Conservation (phyloP, 352 stramenopile species). For the Phytophthora nicotianae region DNA sequence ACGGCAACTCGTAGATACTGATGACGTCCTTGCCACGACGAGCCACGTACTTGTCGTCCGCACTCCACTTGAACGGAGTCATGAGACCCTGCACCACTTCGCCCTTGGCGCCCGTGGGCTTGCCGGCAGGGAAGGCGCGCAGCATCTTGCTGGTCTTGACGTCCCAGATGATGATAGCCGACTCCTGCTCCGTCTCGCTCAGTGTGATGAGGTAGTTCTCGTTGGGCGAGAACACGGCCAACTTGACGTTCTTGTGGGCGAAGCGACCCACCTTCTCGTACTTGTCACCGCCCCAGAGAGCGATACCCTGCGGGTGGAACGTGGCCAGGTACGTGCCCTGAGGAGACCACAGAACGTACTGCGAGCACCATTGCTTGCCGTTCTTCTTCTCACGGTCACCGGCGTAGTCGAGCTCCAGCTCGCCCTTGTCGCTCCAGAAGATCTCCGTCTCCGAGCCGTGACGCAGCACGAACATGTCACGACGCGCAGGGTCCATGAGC, state of each 20-base stretch:
- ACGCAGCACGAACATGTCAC: constrained; percentile 96
- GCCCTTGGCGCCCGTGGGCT: constrained; percentile 67
- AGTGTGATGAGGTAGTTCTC: constrained; percentile 98
- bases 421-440: constrained; percentile 93
- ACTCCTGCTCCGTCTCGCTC: constrained; percentile 93
- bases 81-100: constrained; percentile 84
- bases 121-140: constrained; percentile 82
- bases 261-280: constrained; percentile 99
- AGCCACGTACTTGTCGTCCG: constrained; percentile 96
- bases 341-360: constrained; percentile 98
- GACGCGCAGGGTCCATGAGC: constrained; percentile 90
- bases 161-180: constrained; percentile 98
- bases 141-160: constrained; percentile 91
- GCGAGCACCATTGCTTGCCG: constrained; percentile 97
- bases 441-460: constrained; percentile 96
- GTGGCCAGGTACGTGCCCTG: constrained; percentile 97
- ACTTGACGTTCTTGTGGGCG: constrained; percentile 94
- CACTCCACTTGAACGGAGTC: constrained; percentile 95
- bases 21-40: constrained; percentile 94
- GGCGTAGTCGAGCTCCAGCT: constrained; percentile 93
- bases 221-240: constrained; percentile 94
- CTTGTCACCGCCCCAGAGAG: constrained; percentile 96
- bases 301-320: constrained; percentile 97
- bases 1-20: constrained; percentile 95
- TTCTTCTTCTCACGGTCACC: constrained; percentile 95